phyloP scores from a whole-genome alignment of 2,329 filamentous ascomycete genomes.

The Pseudogymnoascus sp. region DNA sequence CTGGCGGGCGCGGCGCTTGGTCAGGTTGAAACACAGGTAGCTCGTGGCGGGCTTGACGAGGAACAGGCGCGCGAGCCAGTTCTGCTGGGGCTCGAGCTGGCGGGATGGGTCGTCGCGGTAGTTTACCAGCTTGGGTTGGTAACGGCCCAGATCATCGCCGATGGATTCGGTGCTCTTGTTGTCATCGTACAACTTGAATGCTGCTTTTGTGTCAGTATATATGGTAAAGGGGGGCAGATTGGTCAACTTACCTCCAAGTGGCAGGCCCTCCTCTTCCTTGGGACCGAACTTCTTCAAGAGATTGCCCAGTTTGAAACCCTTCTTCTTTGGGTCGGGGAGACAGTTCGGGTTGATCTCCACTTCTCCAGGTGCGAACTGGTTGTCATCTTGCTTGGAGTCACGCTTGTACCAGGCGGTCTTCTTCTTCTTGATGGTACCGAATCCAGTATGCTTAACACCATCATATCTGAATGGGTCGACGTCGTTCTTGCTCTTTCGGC shows the following conservation, averaged over 20 bases:
- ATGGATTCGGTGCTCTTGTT: slow-evolving; percentile 13
- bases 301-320: slow-evolving; percentile 23
- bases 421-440: slow-evolving; percentile 24
- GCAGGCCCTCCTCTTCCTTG: slow-evolving; percentile 19
- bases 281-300: slow-evolving; percentile 23
- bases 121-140: slow-evolving; percentile 28
- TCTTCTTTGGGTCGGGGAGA: slow-evolving; percentile 20
- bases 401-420: slow-evolving; percentile 28
- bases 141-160: slow-evolving; percentile 17
- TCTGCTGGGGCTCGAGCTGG: slow-evolving; percentile 61
- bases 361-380: neutral
- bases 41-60: slow-evolving; percentile 76
- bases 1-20: slow-evolving; percentile 64
- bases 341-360: neutral
- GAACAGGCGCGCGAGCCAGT: slow-evolving; percentile 84
- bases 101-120: slow-evolving; percentile 30
- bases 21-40: slow-evolving; percentile 66
- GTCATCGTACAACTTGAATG: slow-evolving; percentile 23
- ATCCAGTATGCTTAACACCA: slow-evolving; percentile 9
- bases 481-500: slow-evolving; percentile 15
- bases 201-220: slow-evolving; percentile 16
- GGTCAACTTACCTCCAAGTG: slow-evolving; percentile 22
- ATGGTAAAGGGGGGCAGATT: neutral
- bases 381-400: slow-evolving; percentile 19
- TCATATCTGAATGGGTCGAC: slow-evolving; percentile 19